Base-by-base conservation (phyloP, 2,329 filamentous ascomycete species). In the Fusarium palustre region DNA sequence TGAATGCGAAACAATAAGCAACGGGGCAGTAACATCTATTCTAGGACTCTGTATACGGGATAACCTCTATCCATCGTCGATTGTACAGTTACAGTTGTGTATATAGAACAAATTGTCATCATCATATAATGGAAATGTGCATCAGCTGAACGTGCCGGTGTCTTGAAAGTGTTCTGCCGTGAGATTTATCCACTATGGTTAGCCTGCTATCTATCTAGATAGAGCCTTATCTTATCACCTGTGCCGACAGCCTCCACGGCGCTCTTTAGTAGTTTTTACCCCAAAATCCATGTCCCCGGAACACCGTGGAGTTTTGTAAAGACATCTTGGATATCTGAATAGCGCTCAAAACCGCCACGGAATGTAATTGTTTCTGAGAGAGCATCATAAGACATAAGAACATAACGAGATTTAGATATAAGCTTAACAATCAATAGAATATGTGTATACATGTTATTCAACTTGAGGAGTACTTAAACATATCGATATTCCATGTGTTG, bases 401-500 rank as follows among this genome's bases (percentile, higher is more conserved):
- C 0, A 39, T 2, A 28, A 25, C 0, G 5, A 12, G 2, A 20
- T 2, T 11, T 36, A 4, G 5, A n/a, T 0, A 15, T 9, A 36
- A 20, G 47, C 18, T 49, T 49, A 49, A 5, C 3, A 49, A 49
- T 36, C 47, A 48, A 34, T 1, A 16, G 2, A 12, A 11, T 10
- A 30, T 4, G 11, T 2, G 25, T 3, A 18, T 6, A 2, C 3
- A 12, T 11, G 8, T 18, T 6, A n/a, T 2, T 7, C 4, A 7
- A 9, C 2, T 11, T 11, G 18, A 25, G 8, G 10, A 10, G 5
- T 22, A 62, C 28, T 39, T 54, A 46, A 62, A 20, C 5, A 22
- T 5, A 13, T 2, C 1, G 1, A 8, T 2, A 11, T 9, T 30
- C 2, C 9, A 6, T 2, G 0, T 2, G 1, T n/a, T 18, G 1